Evolutionary conservation across 2,329 filamentous ascomycete species (phyloP).

Genomic region (Fusarium chaquense): DNA sequence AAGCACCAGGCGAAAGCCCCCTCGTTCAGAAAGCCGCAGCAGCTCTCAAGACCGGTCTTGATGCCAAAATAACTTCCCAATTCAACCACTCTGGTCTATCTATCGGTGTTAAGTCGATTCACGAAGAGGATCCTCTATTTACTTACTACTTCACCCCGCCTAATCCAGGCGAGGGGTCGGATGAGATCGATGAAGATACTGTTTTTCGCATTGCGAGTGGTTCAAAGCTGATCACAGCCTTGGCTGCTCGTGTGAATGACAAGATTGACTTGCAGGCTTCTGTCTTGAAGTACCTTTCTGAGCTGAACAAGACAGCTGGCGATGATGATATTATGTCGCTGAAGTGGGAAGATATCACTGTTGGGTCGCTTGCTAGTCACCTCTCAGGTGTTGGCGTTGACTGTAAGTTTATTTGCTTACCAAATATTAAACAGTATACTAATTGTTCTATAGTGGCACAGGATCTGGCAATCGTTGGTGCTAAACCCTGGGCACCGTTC

Average conservation of each 20-base stretch:
- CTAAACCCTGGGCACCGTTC: conserved; percentile 47
- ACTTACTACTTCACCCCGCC: conserved; percentile 57
- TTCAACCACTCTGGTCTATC: conserved; percentile 54
- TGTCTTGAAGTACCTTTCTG: conserved; percentile 60
- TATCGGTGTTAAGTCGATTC: conserved; percentile 57
- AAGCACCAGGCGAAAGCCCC: conserved; percentile 49
- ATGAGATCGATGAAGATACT: conserved; percentile 49
- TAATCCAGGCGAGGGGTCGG: conserved; percentile 42
- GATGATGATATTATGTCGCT: conserved; percentile 51
- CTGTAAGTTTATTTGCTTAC: conserved; percentile 41
- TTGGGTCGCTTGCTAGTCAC: conserved; percentile 59
- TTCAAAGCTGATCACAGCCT: conserved; percentile 51
- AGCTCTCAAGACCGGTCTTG: conserved; percentile 44
- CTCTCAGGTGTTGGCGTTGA: conserved; percentile 58
- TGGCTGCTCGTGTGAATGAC: conserved; percentile 49
- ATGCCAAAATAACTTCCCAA: conserved; percentile 38
- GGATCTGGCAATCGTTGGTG: conserved; percentile 49
- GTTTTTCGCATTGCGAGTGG: conserved; percentile 53
- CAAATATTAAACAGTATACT: fast-evolving
- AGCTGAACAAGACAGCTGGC: conserved; percentile 46
- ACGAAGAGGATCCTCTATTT: conserved; percentile 54
- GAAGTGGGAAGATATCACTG: conserved; percentile 62
- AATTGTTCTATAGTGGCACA: conserved; percentile 46
- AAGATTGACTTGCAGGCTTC: conserved; percentile 55
- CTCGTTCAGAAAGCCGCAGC: conserved; percentile 48